Conservation (phyloP, 2,329 filamentous ascomycete genomes). For the Neonectria sp. region DNA sequence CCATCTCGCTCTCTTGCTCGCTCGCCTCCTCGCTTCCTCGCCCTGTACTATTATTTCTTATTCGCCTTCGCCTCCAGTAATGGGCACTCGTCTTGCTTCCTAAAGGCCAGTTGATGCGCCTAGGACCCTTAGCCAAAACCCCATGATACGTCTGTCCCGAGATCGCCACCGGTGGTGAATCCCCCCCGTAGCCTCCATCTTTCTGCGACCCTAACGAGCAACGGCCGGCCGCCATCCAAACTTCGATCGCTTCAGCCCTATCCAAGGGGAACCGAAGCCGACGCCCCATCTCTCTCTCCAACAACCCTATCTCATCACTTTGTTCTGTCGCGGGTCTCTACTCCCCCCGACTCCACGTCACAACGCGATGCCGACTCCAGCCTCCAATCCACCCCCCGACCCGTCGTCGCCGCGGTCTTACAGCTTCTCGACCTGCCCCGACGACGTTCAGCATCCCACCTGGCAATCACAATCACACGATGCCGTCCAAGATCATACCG, state of each 20-base stretch:
- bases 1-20: slow-evolving; percentile 30
- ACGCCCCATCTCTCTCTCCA: not conserved
- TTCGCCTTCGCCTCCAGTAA: slow-evolving; percentile 28
- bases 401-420: slow-evolving; percentile 55
- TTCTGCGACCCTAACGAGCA: slow-evolving; percentile 36
- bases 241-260: slow-evolving; percentile 33
- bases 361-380: slow-evolving; percentile 62
- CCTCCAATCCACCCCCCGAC: slow-evolving; percentile 58
- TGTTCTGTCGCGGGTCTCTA: slow-evolving; percentile 28
- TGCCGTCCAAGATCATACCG: slow-evolving; percentile 37
- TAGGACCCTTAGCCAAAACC: slow-evolving; percentile 23
- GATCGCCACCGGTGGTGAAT: slow-evolving; percentile 48
- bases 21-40: slow-evolving; percentile 30
- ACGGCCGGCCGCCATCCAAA: slow-evolving; percentile 30
- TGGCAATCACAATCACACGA: slow-evolving; percentile 47
- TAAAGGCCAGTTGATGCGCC: slow-evolving; percentile 42
- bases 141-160: slow-evolving; percentile 38
- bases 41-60: slow-evolving; percentile 32
- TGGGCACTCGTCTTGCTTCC: slow-evolving; percentile 35
- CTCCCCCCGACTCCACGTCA: slow-evolving; percentile 25
- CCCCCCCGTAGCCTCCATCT: slow-evolving; percentile 37
- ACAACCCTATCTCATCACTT: slow-evolving; percentile 1
- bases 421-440: slow-evolving; percentile 61
- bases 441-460: slow-evolving; percentile 54
- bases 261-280: slow-evolving; percentile 7